Evolutionary conservation across 2,329 filamentous ascomycete genomes (phyloP), one percentile per base, ranked within the genome.

Genomic region (Neofusicoccum parvum): DNA sequence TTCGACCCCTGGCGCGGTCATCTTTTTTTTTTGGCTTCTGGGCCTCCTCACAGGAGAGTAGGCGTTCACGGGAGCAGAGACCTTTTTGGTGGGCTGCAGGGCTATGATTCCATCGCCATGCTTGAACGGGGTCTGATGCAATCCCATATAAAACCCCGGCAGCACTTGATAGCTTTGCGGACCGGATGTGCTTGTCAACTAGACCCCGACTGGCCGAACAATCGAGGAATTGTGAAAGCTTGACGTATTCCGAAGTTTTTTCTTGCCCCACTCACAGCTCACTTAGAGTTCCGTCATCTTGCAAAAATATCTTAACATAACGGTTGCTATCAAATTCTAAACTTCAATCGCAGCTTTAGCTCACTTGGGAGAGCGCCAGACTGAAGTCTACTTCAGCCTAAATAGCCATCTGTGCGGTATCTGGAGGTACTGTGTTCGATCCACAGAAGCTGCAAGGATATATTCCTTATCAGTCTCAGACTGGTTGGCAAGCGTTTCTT

Each of bases 391-490:
- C 70, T 74, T 74, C 69, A 65, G 69, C 64, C 65, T 15, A 56
- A 7, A 58, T 51, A 68, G 54, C 65, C 69, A 64, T 64, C 68
- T 73, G 69, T 72, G 72, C 72, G 73, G 69, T 73, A 74, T 75
- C 73, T 75, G 73, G 73, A 75, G 73, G 73, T 74, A 74, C 73
- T 74, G 73, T 74, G 73, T 75, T 75, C 73, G 73, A 75, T 75
- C 73, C 73, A 74, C 72, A 74, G 73, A 75, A 72, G 73, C 71
- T 67, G 68, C 72, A 74, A 48, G 56, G 41, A 46, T 7, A 15
- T 0, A 36, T 0, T 46, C 41, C 56, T 60, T 60, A 48, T 5
- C 56, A 60, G 43, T 60, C 56, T 15, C 1, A 60, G 43, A 37
- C 43, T 60, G 56, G 43, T 60, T 11, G 3, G 53, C 53, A 48